phyloP scores from a whole-genome alignment of 768 basidiomycete genomes.

The Cystobasidium onofrii region DNA sequence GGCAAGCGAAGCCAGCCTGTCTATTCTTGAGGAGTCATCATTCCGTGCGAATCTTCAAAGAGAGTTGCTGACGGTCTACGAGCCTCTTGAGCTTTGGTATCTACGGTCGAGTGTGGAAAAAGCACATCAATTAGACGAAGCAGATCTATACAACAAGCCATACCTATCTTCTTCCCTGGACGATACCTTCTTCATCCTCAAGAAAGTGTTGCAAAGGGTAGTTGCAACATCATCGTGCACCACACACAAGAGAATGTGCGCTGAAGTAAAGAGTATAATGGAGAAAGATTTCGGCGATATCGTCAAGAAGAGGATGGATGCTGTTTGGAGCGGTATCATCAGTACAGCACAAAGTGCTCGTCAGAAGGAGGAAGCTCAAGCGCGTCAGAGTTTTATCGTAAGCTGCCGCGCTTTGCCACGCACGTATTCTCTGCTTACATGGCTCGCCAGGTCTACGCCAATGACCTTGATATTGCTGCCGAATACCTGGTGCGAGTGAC shows the following conservation, averaged over 20 bases:
- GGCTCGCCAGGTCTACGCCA: slow-evolving; percentile 86
- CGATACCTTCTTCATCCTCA: slow-evolving; percentile 92
- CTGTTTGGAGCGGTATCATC: slow-evolving; percentile 55
- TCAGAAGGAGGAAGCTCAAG: slow-evolving; percentile 61
- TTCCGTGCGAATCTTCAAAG: slow-evolving; percentile 55
- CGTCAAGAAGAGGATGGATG: slow-evolving; percentile 77
- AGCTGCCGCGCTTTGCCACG: slow-evolving; percentile 44
- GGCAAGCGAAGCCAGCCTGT: slow-evolving; percentile 29
- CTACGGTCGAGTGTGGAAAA: slow-evolving; percentile 76
- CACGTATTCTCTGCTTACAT: too few relatives aligned
- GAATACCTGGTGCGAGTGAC: slow-evolving; percentile 77
- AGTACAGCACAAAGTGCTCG: slow-evolving; percentile 57
- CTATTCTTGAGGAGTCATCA: slow-evolving; percentile 40
- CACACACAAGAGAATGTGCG: slow-evolving; percentile 58
- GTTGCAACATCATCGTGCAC: slow-evolving; percentile 58
- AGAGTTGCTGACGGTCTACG: slow-evolving; percentile 65
- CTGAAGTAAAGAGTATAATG: slow-evolving; percentile 51
- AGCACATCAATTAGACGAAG: slow-evolving; percentile 74
- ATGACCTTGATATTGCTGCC: slow-evolving; percentile 87
- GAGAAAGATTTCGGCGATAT: slow-evolving; percentile 74
- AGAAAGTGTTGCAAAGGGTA: slow-evolving; percentile 67
- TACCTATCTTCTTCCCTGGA: slow-evolving; percentile 53
- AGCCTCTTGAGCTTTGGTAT: slow-evolving; percentile 89
- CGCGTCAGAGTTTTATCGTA: slow-evolving; percentile 71
- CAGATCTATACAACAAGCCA: slow-evolving; percentile 60